Evolutionary conservation across 1,284 basidiomycete genomes (phyloP), one percentile per base, ranked within the genome.

Genomic region (Calocybe gambosa): DNA sequence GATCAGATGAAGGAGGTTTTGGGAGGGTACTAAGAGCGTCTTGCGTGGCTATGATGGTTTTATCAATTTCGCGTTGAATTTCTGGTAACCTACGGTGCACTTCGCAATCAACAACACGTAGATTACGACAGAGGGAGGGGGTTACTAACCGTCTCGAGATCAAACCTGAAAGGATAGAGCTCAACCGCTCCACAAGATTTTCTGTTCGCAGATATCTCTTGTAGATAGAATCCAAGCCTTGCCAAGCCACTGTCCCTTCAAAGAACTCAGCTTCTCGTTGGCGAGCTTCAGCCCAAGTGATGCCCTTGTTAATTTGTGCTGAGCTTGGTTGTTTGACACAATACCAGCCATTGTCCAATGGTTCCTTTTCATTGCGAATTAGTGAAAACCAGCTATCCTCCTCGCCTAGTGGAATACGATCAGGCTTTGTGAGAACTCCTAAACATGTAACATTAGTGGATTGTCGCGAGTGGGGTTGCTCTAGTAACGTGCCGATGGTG

Each of bases 381-480:
- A 82, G 74, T 0, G 61, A 59, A 5, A 86, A 49, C 87, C 86
- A 89, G 0, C 54, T 55, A 0, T 58, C 54, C 51, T 87, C 80
- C 25, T 86, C 81, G 0, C 83, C 85, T 0, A 55, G 4, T 0
- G 75, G 77, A 39, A 89, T 85, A 3, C 80, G 77, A 57, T 90
- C 88, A 0, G 86, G 83, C 58, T 89, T 90, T 0, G 87, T 90
- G n/a, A 90, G 69, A 13, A 90, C 86, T 45, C 85, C 87, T 89
- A 33, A 25, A 31, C 0, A 26, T 5, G n/a, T 13, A 10, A 38
- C 15, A 23, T 4, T 37, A 13, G 28, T 5, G 26, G 7, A 10
- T n/a, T 1, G 3, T 8, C 12, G 13, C 3, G 6, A 31, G 13
- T 31, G 3, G 12, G 8, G 33, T 9, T 13, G 0, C 2, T 16